Evolutionary conservation across 148 eudicot genomes (phyloP).

Genomic region (Dysphania ambrosioides): DNA sequence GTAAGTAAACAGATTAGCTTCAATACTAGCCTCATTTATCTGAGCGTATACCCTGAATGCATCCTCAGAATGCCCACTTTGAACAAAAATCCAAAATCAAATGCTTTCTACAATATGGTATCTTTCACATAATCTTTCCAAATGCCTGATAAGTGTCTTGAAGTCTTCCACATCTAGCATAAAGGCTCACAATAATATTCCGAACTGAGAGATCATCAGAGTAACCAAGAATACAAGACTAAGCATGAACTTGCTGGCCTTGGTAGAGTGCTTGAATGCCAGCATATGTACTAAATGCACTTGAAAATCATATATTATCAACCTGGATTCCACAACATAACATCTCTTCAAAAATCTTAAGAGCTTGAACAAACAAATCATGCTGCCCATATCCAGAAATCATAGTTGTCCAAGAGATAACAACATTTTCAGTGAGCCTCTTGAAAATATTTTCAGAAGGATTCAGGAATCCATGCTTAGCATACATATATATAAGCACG

Average conservation of each 20-base stretch:
- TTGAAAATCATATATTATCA: constrained; percentile 81
- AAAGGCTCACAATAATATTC: constrained; percentile 73
- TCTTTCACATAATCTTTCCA: constrained; percentile 59
- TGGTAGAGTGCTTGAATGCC: constrained; percentile 72
- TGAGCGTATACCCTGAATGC: constrained; percentile 58
- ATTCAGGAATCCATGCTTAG: constrained; percentile 65
- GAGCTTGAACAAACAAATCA: constrained; percentile 61
- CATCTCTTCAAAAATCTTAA: constrained; percentile 78
- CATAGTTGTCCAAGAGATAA: constrained; percentile 92
- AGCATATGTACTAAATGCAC: constrained; percentile 88
- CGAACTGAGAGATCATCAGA: constrained; percentile 65
- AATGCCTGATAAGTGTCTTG: constrained; percentile 65
- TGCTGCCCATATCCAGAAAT: constrained; percentile 76
- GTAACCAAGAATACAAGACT: constrained; percentile 63
- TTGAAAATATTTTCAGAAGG: constrained; percentile 62
- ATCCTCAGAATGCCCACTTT: constrained; percentile 71
- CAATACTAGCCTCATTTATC: constrained; percentile 63
- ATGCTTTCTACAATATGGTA: constrained; percentile 70
- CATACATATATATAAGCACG: constrained; percentile 90
- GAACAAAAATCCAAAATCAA: constrained; percentile 83
- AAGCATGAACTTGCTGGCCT: constrained; percentile 86
- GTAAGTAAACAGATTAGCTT: constrained; percentile 63
- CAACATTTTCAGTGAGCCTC: constrained; percentile 59
- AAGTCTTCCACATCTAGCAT: constrained; percentile 78
- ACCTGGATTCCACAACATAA: constrained; percentile 46